These are phyloP conservation scores for Daldinia eschscholtzii DNA, from an alignment of 2,329 filamentous ascomycete species.

Conservation along the genomic window DNA sequence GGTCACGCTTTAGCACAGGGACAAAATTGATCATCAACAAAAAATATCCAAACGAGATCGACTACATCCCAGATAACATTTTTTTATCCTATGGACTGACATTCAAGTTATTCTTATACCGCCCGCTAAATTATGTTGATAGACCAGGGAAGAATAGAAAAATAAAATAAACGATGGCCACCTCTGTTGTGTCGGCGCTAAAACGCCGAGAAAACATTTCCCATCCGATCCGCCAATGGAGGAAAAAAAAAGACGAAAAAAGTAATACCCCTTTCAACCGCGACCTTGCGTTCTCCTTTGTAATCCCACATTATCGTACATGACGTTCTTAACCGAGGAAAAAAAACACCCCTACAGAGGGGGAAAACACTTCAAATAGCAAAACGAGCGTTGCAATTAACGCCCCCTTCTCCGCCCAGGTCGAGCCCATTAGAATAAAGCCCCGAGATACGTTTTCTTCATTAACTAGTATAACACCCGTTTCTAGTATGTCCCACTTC, in stretches of 20 bases:
- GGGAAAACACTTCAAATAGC: too few relatives aligned
- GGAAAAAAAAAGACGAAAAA: neutral
- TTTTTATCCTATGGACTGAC: constrained; percentile 28
- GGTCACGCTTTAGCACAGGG: too few relatives aligned
- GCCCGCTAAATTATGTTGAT: constrained; percentile 21
- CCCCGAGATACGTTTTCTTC: constrained; percentile 1
- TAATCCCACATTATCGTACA: constrained; percentile 43
- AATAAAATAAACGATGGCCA: constrained; percentile 15
- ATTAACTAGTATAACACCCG: constrained; percentile 18
- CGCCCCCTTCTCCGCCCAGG: neutral
- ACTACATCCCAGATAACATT: constrained; percentile 34
- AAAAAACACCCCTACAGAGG: neutral
- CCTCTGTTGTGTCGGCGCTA: constrained; percentile 28
- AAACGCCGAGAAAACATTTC: constrained; percentile 32
- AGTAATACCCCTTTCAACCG: constrained; percentile 16
- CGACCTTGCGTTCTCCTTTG: constrained; percentile 4
- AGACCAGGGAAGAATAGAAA: neutral
- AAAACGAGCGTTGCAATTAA: neutral
- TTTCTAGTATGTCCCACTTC: constrained; percentile 14
- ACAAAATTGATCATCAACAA: neutral
- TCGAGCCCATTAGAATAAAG: constrained; percentile 17
- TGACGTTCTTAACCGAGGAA: constrained; percentile 20
- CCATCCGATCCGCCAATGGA: neutral
- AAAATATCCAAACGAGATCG: constrained; percentile 4
- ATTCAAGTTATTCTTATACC: constrained; percentile 9